Evolutionary conservation across 192 early-diverging fungal genomes (phyloP).

Genomic region (Podila minutissima): DNA sequence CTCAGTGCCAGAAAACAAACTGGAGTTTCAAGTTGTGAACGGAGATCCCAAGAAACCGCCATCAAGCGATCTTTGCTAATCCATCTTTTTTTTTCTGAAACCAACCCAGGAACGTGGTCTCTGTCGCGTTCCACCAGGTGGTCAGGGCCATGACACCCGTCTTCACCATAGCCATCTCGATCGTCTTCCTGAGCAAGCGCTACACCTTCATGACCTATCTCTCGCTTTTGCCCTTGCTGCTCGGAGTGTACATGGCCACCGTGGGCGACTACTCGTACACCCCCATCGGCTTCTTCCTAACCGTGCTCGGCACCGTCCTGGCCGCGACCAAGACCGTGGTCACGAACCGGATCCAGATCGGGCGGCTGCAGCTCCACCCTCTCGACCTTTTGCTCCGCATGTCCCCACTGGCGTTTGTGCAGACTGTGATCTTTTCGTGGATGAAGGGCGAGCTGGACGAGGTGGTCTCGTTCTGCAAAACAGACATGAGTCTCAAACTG

Average conservation of each 20-base stretch:
- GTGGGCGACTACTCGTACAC: conserved; percentile 85
- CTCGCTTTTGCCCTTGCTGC: conserved; percentile 70
- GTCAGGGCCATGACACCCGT: conserved; percentile 85
- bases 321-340: conserved; percentile 85
- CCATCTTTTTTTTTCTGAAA: neutral
- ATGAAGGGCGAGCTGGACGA: conserved; percentile 71
- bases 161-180: conserved; percentile 76
- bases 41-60: neutral
- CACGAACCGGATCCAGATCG: conserved; percentile 84
- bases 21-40: too few relatives aligned
- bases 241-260: conserved; percentile 87
- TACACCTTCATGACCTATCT: conserved; percentile 66
- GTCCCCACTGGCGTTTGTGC: conserved; percentile 79
- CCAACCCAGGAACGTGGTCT: conserved; percentile 47
- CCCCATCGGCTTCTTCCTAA: conserved; percentile 76
- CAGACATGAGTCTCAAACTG: conserved; percentile 55
- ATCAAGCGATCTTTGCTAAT: conserved; percentile 14
- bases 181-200: conserved; percentile 65
- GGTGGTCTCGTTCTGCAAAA: conserved; percentile 52
- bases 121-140: conserved; percentile 81
- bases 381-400: conserved; percentile 84
- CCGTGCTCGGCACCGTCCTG: conserved; percentile 80
- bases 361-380: conserved; percentile 81
- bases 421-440: conserved; percentile 73
- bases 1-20: neutral